A percentile compares a stretch with the other conserved stretches of the same genome.
Evolutionary conservation across 1,284 basidiomycete species (phyloP).

Genomic region (Naganishia sp.): DNA sequence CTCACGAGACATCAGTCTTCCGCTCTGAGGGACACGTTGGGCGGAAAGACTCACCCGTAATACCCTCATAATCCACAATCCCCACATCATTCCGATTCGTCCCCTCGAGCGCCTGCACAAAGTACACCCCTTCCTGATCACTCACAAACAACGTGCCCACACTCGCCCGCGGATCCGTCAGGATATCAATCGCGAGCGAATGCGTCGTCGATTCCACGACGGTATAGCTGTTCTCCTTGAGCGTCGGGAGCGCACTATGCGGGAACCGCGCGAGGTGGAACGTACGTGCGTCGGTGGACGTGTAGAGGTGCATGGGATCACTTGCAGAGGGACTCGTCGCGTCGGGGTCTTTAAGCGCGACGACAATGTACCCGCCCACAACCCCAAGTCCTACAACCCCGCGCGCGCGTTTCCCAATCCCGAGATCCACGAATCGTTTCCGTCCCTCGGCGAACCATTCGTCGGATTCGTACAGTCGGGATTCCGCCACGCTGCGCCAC

Average conservation of each 20-base stretch:
- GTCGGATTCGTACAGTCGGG: slow-evolving; percentile 73
- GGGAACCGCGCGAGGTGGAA: slow-evolving; percentile 62
- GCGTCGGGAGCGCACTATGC: slow-evolving; percentile 48
- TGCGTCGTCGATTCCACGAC: slow-evolving; percentile 91
- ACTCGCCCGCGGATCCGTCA: slow-evolving; percentile 68
- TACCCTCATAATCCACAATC: slow-evolving; percentile 89
- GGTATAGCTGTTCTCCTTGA: slow-evolving; percentile 68
- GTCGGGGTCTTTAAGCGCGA: slow-evolving; percentile 66
- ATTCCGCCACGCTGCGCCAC: slow-evolving; percentile 61
- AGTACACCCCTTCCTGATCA: slow-evolving; percentile 92
- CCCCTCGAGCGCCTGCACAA: slow-evolving; percentile 85
- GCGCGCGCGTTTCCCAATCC: slow-evolving; percentile 75
- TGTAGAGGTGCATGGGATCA: slow-evolving; percentile 75
- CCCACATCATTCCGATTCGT: slow-evolving; percentile 82
- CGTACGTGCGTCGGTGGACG: slow-evolving; percentile 72
- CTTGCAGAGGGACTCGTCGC: slow-evolving; percentile 52
- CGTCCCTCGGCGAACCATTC: slow-evolving; percentile 73
- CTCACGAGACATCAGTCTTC: no score
- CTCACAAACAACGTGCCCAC: slow-evolving; percentile 92
- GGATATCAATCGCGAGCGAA: slow-evolving; percentile 90
- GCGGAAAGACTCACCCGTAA: slow-evolving; percentile 56
- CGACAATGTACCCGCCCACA: slow-evolving; percentile 85
- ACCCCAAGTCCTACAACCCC: slow-evolving; percentile 87
- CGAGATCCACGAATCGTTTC: slow-evolving; percentile 69
- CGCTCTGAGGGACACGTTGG: no score